Conservation (phyloP, 345 rosid species). For the Adansonia digitata region DNA sequence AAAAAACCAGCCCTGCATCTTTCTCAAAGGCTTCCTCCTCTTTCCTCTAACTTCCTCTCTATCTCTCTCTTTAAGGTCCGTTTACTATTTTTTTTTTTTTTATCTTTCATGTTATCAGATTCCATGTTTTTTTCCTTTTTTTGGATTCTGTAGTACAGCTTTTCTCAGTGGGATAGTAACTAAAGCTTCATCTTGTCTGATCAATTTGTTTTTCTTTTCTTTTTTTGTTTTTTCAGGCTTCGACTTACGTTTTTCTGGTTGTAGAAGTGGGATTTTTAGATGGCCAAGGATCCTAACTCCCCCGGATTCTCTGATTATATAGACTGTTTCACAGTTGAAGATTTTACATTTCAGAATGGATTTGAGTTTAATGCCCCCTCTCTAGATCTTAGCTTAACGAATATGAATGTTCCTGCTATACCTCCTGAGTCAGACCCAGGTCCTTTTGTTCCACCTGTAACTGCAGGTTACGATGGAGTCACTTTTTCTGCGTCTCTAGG, state of each 20-base stretch:
- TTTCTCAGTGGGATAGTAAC: neutral
- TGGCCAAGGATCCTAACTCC: conserved; percentile 17
- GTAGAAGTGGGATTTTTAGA: conserved; percentile 3
- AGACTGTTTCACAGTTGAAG: conserved; percentile 23
- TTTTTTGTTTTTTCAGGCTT: neutral
- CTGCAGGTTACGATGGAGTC: conserved; percentile 30
- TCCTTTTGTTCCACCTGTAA: conserved; percentile 16
- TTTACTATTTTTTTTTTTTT: neutral
- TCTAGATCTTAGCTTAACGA: conserved; percentile 26
- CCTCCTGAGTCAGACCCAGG: conserved; percentile 24
- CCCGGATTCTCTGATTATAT: conserved; percentile 18
- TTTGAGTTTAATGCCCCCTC: conserved; percentile 31
- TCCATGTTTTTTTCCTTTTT: neutral
- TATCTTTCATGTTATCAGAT: neutral
- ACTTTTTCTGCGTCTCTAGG: conserved; percentile 28
- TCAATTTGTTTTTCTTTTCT: too few species aligned
- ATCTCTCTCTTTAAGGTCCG: neutral
- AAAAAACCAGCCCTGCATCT: neutral
- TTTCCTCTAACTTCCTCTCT: neutral
- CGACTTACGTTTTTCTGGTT: neutral
- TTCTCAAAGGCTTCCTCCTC: neutral
- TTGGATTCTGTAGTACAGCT: neutral
- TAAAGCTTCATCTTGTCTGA: neutral
- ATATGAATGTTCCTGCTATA: conserved; percentile 16
- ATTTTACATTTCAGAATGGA: conserved; percentile 29